phyloP scores from a whole-genome alignment of 257 asterid genomes.

The Nicotiana tomentosiformis region DNA sequence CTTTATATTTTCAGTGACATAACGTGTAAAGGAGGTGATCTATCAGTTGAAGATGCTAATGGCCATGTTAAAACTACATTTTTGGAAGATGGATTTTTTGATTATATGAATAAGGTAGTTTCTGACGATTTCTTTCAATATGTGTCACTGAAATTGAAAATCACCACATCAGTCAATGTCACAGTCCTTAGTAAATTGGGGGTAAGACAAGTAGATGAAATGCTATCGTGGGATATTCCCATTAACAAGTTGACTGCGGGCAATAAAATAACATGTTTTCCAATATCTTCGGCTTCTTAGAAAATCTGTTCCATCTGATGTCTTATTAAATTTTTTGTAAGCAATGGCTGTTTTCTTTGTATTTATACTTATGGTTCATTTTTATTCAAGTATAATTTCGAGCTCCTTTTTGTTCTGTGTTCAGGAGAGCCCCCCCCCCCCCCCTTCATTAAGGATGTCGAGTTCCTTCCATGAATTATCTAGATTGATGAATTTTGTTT shows the following conservation, averaged over 20 bases:
- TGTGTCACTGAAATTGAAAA: not conserved
- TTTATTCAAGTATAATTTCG: not conserved
- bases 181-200: not conserved
- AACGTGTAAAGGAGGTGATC: conserved; percentile 44
- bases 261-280: not conserved
- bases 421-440: not conserved
- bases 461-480: not conserved
- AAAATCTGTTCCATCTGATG: not conserved
- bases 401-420: not conserved
- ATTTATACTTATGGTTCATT: not conserved
- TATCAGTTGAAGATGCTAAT: conserved; percentile 61
- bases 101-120: conserved; percentile 65
- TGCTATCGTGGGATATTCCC: not conserved
- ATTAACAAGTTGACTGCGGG: not conserved
- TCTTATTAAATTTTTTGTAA: not conserved
- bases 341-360: not conserved
- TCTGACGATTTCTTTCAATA: not conserved
- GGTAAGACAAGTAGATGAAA: not conserved
- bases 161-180: not conserved
- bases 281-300: not conserved
- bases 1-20: conserved; percentile 32
- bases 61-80: conserved; percentile 38
- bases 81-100: conserved; percentile 66
- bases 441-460: not conserved
- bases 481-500: not conserved